A percentile compares a stretch with the other conserved stretches of the same genome.
Evolutionary conservation across 2,329 filamentous ascomycete species (phyloP).

Genomic region (Cryphonectria japonica): DNA sequence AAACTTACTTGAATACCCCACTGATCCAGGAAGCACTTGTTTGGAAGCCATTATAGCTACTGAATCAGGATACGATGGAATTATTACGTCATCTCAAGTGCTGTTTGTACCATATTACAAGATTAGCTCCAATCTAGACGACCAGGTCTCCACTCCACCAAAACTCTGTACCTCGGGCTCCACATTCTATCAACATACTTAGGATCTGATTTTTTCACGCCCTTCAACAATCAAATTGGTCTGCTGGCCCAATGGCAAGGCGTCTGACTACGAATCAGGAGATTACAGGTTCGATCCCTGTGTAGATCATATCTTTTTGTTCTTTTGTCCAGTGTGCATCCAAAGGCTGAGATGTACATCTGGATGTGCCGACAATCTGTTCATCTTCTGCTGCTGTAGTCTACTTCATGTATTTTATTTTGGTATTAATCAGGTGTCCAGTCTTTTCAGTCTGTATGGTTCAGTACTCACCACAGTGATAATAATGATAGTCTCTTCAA

Average conservation of each 20-base stretch:
- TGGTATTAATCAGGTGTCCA: too few species aligned
- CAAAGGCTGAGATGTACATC: neutral
- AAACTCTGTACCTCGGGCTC: neutral
- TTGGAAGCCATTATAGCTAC: neutral
- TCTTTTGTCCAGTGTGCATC: neutral
- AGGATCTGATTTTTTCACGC: too few species aligned
- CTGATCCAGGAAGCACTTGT: neutral
- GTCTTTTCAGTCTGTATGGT: too few species aligned
- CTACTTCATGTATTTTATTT: too few species aligned
- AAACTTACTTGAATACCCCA: too few species aligned
- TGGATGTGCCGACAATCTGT: neutral
- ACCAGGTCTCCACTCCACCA: neutral
- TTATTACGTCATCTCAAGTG: neutral
- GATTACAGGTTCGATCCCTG: slow-evolving; percentile 28
- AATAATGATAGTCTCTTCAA: too few species aligned
- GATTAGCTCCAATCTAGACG: neutral
- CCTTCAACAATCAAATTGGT: slow-evolving; percentile 14
- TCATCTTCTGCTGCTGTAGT: neutral
- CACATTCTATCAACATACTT: neutral
- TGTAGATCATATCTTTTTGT: neutral
- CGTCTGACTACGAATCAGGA: slow-evolving; percentile 45
- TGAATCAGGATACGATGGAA: neutral
- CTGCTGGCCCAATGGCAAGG: slow-evolving; percentile 40
- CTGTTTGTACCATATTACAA: neutral
- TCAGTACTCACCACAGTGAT: too few species aligned